phyloP scores from a whole-genome alignment of 2,329 filamentous ascomycete species.

The Rhytidhysteron rufulum region DNA sequence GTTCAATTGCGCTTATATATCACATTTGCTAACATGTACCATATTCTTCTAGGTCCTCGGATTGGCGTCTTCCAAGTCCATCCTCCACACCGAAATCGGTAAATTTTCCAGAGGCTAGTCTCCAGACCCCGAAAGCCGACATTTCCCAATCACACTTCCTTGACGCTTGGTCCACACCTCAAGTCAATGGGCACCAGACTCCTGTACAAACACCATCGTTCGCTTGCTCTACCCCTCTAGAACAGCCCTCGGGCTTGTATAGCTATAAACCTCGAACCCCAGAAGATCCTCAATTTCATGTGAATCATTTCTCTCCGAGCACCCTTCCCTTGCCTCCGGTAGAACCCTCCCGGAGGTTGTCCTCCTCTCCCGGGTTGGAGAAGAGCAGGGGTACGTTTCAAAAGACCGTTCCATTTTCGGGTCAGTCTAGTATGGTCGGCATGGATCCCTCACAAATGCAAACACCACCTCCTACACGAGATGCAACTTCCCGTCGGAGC shows the following conservation, averaged over 20 bases:
- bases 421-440: conserved; percentile 19
- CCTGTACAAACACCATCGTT: conserved; percentile 40
- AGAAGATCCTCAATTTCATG: conserved; percentile 52
- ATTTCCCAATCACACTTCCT: conserved; percentile 44
- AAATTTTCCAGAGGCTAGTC: conserved; percentile 36
- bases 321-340: conserved; percentile 57
- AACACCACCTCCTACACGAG: conserved; percentile 59
- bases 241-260: conserved; percentile 31
- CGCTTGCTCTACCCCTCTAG: conserved; percentile 33
- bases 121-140: conserved; percentile 45
- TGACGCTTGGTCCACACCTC: conserved; percentile 48
- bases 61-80: conserved; percentile 50
- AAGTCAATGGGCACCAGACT: conserved; percentile 37
- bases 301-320: conserved; percentile 57
- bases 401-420: conserved; percentile 11
- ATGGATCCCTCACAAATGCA: conserved; percentile 52
- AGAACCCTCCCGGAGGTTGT: conserved; percentile 55
- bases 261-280: conserved; percentile 32
- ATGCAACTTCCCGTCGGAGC: conserved; percentile 48
- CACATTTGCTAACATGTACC: conserved; percentile 31
- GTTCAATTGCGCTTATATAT: conserved; percentile 20
- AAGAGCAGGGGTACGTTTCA: conserved; percentile 12
- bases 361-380: conserved; percentile 53
- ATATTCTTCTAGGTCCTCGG: conserved; percentile 36
- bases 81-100: conserved; percentile 45